phyloP scores from a whole-genome alignment of 192 early-diverging fungal species.

The Podila horticola region DNA sequence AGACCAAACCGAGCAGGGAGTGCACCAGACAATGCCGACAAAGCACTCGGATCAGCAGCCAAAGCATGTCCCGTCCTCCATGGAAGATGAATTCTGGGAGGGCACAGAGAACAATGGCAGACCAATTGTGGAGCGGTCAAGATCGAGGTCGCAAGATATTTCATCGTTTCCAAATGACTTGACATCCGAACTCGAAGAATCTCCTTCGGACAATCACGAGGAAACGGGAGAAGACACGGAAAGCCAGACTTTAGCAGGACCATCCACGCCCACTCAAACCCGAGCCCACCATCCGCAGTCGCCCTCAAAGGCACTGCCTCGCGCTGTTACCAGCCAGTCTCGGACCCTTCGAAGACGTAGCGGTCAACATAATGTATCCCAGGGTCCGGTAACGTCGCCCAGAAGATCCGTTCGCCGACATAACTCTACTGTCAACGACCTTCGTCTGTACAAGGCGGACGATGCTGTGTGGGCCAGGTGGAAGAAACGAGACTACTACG shows the following conservation, averaged over 20 bases:
- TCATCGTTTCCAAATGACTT: conserved; percentile 18
- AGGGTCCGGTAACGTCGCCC: neutral
- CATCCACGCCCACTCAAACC: conserved; percentile 3
- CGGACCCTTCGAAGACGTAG: no score
- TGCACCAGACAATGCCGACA: no score
- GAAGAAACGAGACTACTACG: conserved; percentile 16
- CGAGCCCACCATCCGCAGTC: no score
- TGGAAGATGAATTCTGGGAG: conserved; percentile 33
- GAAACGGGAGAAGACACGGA: neutral
- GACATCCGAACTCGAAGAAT: conserved; percentile 5
- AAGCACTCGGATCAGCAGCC: neutral
- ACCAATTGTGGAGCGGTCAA: neutral
- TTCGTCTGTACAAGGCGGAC: conserved; percentile 12
- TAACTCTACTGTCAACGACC: conserved; percentile 5
- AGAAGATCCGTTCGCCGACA: conserved; percentile 18
- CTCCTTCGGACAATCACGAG: neutral
- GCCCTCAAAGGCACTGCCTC: no score
- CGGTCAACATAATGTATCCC: neutral
- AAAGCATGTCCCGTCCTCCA: conserved; percentile 13
- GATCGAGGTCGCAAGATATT: conserved; percentile 27
- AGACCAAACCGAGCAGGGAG: conserved; percentile 1
- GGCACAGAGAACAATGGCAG: neutral
- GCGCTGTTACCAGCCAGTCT: no score
- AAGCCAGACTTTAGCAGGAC: neutral
- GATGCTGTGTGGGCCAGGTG: conserved; percentile 41